phyloP scores from a whole-genome alignment of 495 filamentous ascomycete species.

The Ascodesmis nigricans region DNA sequence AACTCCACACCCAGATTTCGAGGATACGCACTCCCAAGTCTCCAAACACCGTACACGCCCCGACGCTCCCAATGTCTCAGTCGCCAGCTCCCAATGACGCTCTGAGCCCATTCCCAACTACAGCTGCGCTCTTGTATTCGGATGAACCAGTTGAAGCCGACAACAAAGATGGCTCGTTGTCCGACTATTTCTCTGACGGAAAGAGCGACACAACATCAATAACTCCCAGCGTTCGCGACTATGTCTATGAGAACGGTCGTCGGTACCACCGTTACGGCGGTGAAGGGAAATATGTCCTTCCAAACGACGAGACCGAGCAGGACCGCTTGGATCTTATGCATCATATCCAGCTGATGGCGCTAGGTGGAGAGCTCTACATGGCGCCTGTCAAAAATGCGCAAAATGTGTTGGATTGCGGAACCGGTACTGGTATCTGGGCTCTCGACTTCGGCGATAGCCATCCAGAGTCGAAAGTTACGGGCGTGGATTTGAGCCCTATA shows the following conservation, averaged over 20 bases:
- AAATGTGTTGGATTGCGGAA: conserved; percentile 26
- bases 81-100: too few species aligned
- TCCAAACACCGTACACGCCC: too few species aligned
- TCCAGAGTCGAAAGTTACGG: conserved; percentile 10
- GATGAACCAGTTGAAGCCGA: too few species aligned
- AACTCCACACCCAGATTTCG: too few species aligned
- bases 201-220: too few species aligned
- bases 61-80: too few species aligned
- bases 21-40: too few species aligned
- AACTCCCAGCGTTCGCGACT: conserved; percentile 25
- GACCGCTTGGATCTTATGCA: conserved; percentile 28
- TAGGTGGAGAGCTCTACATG: conserved; percentile 21
- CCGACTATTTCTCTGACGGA: too few species aligned
- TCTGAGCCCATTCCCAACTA: too few species aligned
- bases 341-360: conserved; percentile 24
- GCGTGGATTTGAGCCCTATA: conserved; percentile 33
- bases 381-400: conserved; percentile 23
- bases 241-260: conserved; percentile 32
- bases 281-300: neutral
- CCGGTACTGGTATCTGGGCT: conserved; percentile 24
- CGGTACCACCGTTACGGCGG: conserved; percentile 31
- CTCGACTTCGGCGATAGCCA: conserved; percentile 8
- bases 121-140: too few species aligned
- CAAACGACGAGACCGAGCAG: conserved; percentile 20
- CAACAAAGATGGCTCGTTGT: too few species aligned